Conservation (phyloP, 352 stramenopile genomes). For the Globisporangium viniferum region DNA sequence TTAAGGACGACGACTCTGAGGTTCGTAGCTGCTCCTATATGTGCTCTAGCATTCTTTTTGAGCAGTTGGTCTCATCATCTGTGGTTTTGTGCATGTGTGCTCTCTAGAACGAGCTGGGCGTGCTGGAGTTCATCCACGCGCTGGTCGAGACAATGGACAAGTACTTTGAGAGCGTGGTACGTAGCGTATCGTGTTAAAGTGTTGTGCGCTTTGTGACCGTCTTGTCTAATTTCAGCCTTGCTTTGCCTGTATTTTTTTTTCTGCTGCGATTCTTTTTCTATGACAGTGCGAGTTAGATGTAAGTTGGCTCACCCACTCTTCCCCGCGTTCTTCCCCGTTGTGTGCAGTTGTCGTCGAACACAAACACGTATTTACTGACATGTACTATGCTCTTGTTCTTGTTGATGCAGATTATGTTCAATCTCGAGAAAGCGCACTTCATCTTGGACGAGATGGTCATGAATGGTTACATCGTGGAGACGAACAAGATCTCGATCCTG, state of each 20-base stretch:
- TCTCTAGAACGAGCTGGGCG: slow-evolving; percentile 97
- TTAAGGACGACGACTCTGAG: slow-evolving; percentile 94
- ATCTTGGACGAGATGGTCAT: slow-evolving; percentile 97
- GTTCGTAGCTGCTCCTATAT: slow-evolving; percentile 23
- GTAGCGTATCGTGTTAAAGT: slow-evolving; percentile 18
- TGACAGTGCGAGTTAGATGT: slow-evolving; percentile 83
- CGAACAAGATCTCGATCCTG: slow-evolving; percentile 98
- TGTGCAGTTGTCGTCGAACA: neutral
- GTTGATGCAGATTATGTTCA: slow-evolving; percentile 86
- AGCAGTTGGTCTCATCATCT: neutral
- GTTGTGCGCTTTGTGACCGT: neutral
- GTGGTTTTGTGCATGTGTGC: neutral
- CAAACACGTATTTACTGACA: neutral
- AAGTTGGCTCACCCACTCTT: slow-evolving; percentile 20
- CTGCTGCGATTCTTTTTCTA: neutral
- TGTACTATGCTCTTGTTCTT: slow-evolving; percentile 3
- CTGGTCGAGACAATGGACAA: slow-evolving; percentile 99
- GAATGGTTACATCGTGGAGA: slow-evolving; percentile 99
- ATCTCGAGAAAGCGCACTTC: slow-evolving; percentile 90
- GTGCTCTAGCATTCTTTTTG: neutral
- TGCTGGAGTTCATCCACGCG: slow-evolving; percentile 99
- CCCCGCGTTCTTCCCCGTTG: neutral
- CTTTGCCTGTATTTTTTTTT: neutral
- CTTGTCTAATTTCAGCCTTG: neutral
- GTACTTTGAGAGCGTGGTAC: slow-evolving; percentile 97